Percentiles rank a stretch among this genome's conserved stretches.
Conservation (phyloP, 2,329 filamentous ascomycete species). For the Aspergillus sp. region DNA sequence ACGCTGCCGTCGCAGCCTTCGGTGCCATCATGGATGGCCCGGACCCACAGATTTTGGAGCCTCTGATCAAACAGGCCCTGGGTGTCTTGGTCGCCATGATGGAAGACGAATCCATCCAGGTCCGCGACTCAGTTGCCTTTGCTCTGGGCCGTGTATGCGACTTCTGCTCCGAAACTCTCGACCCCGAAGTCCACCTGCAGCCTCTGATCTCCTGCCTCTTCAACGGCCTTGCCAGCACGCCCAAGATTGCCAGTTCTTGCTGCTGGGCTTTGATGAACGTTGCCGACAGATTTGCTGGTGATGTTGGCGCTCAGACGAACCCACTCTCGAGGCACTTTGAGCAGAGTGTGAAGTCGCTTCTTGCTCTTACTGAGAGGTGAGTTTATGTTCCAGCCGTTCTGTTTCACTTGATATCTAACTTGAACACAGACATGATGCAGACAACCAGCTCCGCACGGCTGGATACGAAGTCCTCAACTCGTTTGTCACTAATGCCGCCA, state of each 20-base stretch:
- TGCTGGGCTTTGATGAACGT: slow-evolving; percentile 99
- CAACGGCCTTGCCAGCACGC: slow-evolving; percentile 76
- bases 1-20: slow-evolving; percentile 94
- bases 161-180: slow-evolving; percentile 82
- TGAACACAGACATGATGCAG: slow-evolving; percentile 53
- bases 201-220: slow-evolving; percentile 83
- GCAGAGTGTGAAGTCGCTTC: slow-evolving; percentile 75
- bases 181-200: slow-evolving; percentile 72
- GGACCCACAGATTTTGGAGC: slow-evolving; percentile 82
- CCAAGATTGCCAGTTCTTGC: slow-evolving; percentile 96
- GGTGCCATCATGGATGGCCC: slow-evolving; percentile 98
- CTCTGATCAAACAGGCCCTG: slow-evolving; percentile 90
- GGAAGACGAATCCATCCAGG: slow-evolving; percentile 79
- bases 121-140: slow-evolving; percentile 93
- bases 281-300: slow-evolving; percentile 87
- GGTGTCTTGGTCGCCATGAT: slow-evolving; percentile 87
- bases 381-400: slow-evolving; percentile 4
- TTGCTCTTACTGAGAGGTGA: slow-evolving; percentile 71
- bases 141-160: slow-evolving; percentile 94
- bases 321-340: slow-evolving; percentile 87
- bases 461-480: slow-evolving; percentile 95
- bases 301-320: slow-evolving; percentile 69
- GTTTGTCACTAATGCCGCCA: slow-evolving; percentile 84
- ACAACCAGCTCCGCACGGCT: slow-evolving; percentile 84
- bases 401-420: slow-evolving; percentile 6